Conservation (phyloP, 768 basidiomycete genomes). For the Suillus plorans region DNA sequence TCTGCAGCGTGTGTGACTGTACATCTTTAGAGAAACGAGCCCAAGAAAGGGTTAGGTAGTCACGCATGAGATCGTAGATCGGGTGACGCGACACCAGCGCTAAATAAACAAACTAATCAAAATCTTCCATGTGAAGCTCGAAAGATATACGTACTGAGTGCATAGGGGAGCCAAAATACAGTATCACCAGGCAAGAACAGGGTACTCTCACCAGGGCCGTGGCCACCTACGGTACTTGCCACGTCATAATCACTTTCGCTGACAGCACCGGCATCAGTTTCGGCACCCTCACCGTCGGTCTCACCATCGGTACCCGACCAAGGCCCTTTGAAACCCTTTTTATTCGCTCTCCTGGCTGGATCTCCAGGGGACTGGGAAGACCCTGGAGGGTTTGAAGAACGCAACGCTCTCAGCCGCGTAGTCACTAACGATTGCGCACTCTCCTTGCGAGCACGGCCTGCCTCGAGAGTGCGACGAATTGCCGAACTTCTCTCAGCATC, state of each 20-base stretch:
- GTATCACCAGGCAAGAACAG: slow-evolving; percentile 86
- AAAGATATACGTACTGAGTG: slow-evolving; percentile 62
- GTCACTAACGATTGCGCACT: slow-evolving; percentile 72
- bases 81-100: slow-evolving; percentile 90
- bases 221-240: slow-evolving; percentile 70
- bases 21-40: slow-evolving; percentile 94
- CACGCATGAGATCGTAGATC: slow-evolving; percentile 93
- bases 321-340: slow-evolving; percentile 61
- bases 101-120: slow-evolving; percentile 29
- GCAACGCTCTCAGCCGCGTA: slow-evolving; percentile 64
- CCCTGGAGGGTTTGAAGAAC: slow-evolving; percentile 48
- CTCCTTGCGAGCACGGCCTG: slow-evolving; percentile 75
- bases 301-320: slow-evolving; percentile 70
- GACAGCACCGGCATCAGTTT: slow-evolving; percentile 68
- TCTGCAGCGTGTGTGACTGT: slow-evolving; percentile 87
- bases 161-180: slow-evolving; percentile 94
- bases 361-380: slow-evolving; percentile 46
- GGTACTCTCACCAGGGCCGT: slow-evolving; percentile 85
- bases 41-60: slow-evolving; percentile 95
- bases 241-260: slow-evolving; percentile 88
- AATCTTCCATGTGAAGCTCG: slow-evolving; percentile 6
- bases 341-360: slow-evolving; percentile 58
- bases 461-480: slow-evolving; percentile 81
- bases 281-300: slow-evolving; percentile 71
- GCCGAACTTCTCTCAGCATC: slow-evolving; percentile 84